Base-by-base conservation (phyloP, 352 stramenopile genomes). In the Phytophthora podocarpi region DNA sequence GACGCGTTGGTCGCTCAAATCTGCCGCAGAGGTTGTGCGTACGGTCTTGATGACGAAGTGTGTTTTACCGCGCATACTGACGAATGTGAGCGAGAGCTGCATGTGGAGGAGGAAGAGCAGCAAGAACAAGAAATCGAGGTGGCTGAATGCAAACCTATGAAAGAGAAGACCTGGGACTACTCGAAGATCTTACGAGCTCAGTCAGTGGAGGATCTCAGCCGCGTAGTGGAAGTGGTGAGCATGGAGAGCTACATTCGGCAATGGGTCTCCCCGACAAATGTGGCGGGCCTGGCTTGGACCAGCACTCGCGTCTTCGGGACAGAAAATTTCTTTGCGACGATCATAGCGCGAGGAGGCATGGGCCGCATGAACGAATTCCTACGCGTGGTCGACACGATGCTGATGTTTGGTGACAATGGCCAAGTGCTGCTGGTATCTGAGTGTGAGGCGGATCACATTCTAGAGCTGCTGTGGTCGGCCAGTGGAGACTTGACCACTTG, bases 81-180 rank as follows among this genome's bases (percentile, higher is more conserved):
- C 34, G 70, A 90, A 40, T 89, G 74, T 11, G 80, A 89, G 55
- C 76, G 74, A 11, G 76, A 90, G 56, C 30, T 89, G n/a, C 76
- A 86, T 16, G 46, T 85, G 11, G 59, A 89, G 42, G 64, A 86
- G 27, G 76, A 85, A 28, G 42, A 74, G 16, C 55, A 87, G 39
- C 48, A 74, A 15, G 47, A 80, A n/a, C 12, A 40, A 0, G 66
- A 83, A 43, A n/a, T 64, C 0, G 42, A 70, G 4, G 16, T 20
- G 2, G n/a, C 31, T n/a, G n/a, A n/a, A n/a, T n/a, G n/a, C n/a
- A n/a, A n/a, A n/a, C 64, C 74, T 2, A 21, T n/a, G 5, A 49
- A 24, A 18, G 79, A 87, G 35, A 21, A 42, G 3, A 5, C 0
- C 0, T 67, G 62, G 62, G 16, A 34, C 8, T 70, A 66, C 30